Evolutionary conservation across 257 asterid species (phyloP).

Genomic region (Solanum peruvianum): DNA sequence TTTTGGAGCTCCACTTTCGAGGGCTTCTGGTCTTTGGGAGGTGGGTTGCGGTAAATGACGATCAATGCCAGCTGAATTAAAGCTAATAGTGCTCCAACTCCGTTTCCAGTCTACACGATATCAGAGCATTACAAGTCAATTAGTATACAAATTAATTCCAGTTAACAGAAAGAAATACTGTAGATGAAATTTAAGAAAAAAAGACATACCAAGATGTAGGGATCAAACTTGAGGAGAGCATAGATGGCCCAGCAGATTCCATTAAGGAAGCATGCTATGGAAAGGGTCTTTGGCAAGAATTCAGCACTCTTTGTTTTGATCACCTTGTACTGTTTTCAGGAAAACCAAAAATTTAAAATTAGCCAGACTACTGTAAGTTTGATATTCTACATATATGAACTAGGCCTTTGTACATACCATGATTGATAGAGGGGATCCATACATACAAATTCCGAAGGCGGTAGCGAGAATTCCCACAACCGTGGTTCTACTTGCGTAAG

Average conservation of each 20-base stretch:
- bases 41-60: not conserved
- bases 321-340: conserved; percentile 20
- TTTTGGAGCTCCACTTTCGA: not conserved
- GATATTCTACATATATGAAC: not conserved
- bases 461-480: conserved; percentile 42
- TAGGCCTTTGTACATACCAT: conserved; percentile 19
- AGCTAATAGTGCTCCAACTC: conserved; percentile 36
- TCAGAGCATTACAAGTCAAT: not conserved
- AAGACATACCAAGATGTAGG: conserved; percentile 33
- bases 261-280: conserved; percentile 39
- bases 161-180: not conserved
- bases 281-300: conserved; percentile 49
- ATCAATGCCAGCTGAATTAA: conserved; percentile 23
- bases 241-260: conserved; percentile 47
- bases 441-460: conserved; percentile 47
- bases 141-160: not conserved
- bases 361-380: not conserved
- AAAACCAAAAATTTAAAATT: not conserved
- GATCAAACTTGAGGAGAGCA: conserved; percentile 44
- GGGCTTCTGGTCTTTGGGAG: not conserved
- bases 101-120: conserved; percentile 37
- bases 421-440: conserved; percentile 51
- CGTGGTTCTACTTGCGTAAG: conserved; percentile 20
- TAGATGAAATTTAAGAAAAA: not conserved
- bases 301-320: conserved; percentile 36